Base-by-base conservation (phyloP, 225 moss, liverwort and hornwort species). In the Lunularia cruciata region DNA sequence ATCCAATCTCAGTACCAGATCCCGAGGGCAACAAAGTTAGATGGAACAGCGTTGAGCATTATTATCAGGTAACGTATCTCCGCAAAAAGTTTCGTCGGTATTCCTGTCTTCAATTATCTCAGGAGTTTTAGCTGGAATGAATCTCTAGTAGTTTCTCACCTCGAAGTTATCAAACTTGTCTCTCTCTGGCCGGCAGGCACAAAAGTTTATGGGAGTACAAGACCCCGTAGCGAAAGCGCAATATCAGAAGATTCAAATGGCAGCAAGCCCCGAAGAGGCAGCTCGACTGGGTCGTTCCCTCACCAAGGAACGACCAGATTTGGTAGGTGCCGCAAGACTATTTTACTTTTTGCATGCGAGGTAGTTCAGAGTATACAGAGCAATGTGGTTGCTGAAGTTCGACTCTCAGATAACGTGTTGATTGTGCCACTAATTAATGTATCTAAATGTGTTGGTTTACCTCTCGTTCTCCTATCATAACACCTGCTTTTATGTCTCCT, bases 1-100 rank as follows among this genome's bases (percentile, higher is more conserved):
- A 96, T 59, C 89, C 92, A 35, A 80, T 92, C 38, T 68, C 79
- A 10, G 62, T 96, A 11, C 74, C 79, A 45, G 82, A 85, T 80
- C 61, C 57, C 4, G 57, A 70, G 15, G 88, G 92, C 48, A 78
- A 79, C 34, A 63, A 74, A 12, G 34, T 45, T 43, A 58, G 77
- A 22, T 96, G 90, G 90, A 85, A 70, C 46, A 96, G 82, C 53
- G 92, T 96, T 63, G 90, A 96, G 42, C 96, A 96, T 60, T 90
- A 77, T 46, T 90, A 89, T 55, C 93, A 94, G 88, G 92, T 88
- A 53, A 23, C 19, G 1, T 0, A 10, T 43, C 2, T 43, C n/a
- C n/a, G n/a, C n/a, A n/a, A n/a, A n/a, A 6, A 2, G 1, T 43
- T 43, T 43, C 16, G 43, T 43, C 6, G 49, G 7, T 6, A 16